Evolutionary conservation across 805 yeast species (phyloP).

Genomic region (Suhomyces tanzawaensis): DNA sequence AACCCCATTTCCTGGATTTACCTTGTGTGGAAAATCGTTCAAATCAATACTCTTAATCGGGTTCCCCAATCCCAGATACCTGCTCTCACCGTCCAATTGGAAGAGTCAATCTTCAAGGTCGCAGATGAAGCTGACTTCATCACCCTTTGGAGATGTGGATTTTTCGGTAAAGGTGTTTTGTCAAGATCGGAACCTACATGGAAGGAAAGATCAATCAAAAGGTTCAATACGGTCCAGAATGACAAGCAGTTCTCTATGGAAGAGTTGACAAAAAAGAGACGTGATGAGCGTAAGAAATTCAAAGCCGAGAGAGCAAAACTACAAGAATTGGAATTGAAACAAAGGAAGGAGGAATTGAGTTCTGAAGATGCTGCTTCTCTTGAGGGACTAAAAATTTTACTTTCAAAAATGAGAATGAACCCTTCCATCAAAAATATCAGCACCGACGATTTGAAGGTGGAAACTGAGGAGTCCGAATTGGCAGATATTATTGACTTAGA

Average conservation of each 20-base stretch:
- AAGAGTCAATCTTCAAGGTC: constrained; percentile 39
- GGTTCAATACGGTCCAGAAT: constrained; percentile 40
- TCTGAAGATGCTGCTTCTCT: not conserved
- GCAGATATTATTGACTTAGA: constrained; percentile 31
- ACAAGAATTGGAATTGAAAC: constrained; percentile 50
- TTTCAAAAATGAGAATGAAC: not conserved
- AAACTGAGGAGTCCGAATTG: constrained; percentile 13
- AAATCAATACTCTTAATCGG: constrained; percentile 11
- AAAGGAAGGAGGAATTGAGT: constrained; percentile 24
- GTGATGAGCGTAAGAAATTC: constrained; percentile 70
- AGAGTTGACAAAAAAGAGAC: constrained; percentile 70
- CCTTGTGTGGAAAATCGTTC: constrained; percentile 36
- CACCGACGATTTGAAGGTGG: no score
- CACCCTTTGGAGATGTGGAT: constrained; percentile 78
- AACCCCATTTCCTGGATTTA: constrained; percentile 66
- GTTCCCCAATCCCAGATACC: constrained; percentile 24
- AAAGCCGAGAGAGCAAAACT: constrained; percentile 59
- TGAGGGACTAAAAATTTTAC: constrained; percentile 13
- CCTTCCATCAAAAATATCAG: no score
- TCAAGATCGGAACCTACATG: constrained; percentile 94
- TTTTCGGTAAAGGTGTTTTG: constrained; percentile 88
- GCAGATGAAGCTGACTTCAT: constrained; percentile 45
- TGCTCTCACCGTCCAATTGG: constrained; percentile 21
- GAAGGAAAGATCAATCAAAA: constrained; percentile 59
- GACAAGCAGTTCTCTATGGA: constrained; percentile 52